Evolutionary conservation across 805 yeast species (phyloP).

Genomic region (Yarrowia porcina): DNA sequence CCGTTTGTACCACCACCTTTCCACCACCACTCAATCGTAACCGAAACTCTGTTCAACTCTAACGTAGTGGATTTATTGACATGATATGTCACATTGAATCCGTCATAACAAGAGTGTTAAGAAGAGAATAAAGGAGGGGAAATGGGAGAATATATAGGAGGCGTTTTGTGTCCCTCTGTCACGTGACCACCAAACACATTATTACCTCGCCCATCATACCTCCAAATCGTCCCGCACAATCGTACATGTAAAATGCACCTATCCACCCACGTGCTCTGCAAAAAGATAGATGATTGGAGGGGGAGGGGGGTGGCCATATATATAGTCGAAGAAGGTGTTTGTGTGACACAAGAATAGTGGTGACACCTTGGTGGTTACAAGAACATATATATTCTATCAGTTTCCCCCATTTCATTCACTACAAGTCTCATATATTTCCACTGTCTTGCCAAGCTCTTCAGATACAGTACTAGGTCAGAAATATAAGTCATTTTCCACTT

Average conservation of each 20-base stretch:
- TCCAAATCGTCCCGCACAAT: not conserved
- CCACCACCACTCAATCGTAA: too few relatives aligned
- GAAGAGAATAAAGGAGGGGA: not conserved
- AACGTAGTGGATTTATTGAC: not conserved
- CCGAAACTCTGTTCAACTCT: constrained; percentile 8
- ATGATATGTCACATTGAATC: not conserved
- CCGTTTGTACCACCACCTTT: too few relatives aligned
- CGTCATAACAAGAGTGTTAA: not conserved
- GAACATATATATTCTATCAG: too few relatives aligned
- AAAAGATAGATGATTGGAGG: not conserved
- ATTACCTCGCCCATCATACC: not conserved
- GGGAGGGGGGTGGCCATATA: not conserved
- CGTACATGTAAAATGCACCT: constrained; percentile 5
- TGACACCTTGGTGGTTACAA: too few relatives aligned
- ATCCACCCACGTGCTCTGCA: constrained; percentile 6
- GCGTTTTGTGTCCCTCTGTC: not conserved
- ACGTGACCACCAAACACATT: not conserved
- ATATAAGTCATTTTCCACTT: too few relatives aligned
- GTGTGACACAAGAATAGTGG: too few relatives aligned
- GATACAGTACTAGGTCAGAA: too few relatives aligned
- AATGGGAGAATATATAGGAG: too few relatives aligned
- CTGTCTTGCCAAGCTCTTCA: too few relatives aligned
- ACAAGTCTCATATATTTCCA: too few relatives aligned
- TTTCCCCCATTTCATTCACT: too few relatives aligned
- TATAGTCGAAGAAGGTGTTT: too few relatives aligned